phyloP scores from a whole-genome alignment of 23 red algal genomes.

The Agarophyton chilense region DNA sequence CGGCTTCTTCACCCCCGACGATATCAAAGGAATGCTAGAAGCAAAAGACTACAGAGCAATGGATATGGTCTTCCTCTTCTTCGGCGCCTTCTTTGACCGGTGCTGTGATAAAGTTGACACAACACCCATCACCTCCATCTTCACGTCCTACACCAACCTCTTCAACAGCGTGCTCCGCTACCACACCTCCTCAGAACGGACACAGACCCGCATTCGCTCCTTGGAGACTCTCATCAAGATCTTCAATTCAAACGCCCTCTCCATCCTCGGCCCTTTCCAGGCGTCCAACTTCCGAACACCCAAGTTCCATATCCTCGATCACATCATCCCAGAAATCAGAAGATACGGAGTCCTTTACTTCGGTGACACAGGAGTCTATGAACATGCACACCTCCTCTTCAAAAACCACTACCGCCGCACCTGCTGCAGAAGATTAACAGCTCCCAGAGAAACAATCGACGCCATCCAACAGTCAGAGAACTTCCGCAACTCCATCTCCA shows the following conservation, averaged over 20 bases:
- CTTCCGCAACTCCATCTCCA: no score
- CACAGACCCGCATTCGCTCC: background rate
- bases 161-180: background rate
- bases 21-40: no score
- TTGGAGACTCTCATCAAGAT: background rate
- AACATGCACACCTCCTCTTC: background rate
- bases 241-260: background rate
- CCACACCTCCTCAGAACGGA: background rate
- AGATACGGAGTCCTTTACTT: background rate
- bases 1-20: no score
- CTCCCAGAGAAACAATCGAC: background rate
- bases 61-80: constrained; percentile 42
- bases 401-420: background rate
- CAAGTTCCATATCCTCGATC: constrained; percentile 1
- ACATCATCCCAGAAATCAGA: background rate
- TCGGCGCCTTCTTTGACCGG: background rate
- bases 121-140: constrained; percentile 2
- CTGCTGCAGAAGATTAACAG: no score
- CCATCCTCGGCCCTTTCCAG: background rate
- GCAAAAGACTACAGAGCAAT: no score
- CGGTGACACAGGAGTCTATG: background rate
- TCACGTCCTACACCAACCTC: background rate
- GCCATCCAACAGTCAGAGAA: no score
- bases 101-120: constrained; percentile 12
- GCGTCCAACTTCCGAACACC: background rate